These are phyloP conservation scores for Arthrobotrys entomopaga DNA, from an alignment of 2,329 filamentous ascomycete species.

Conservation along the genomic window DNA sequence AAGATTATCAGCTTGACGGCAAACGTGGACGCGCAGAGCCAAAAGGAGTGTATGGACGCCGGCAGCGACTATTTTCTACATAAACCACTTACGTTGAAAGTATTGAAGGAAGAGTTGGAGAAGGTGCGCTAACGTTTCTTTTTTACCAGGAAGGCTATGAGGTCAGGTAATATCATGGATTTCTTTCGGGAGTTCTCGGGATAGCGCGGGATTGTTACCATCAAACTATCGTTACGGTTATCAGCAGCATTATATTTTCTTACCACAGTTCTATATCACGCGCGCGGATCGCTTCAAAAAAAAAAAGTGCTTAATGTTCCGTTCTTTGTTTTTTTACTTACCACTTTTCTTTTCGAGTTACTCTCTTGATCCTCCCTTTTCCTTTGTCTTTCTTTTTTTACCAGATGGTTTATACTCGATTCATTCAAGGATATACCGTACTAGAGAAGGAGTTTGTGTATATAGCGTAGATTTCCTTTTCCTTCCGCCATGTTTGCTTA, in stretches of 20 bases:
- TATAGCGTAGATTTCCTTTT: conserved; percentile 15
- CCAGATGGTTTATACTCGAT: not conserved
- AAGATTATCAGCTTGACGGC: conserved; percentile 51
- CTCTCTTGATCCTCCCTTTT: not conserved
- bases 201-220: not conserved
- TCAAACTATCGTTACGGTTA: conserved; percentile 9
- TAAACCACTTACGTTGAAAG: conserved; percentile 46
- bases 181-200: conserved; percentile 30
- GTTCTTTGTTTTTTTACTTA: not conserved
- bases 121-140: conserved; percentile 5
- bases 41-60: conserved; percentile 51
- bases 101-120: conserved; percentile 40
- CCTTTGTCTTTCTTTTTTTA: not conserved
- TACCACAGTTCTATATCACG: not conserved
- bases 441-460: conserved; percentile 18
- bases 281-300: conserved; percentile 15
- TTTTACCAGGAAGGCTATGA: not conserved
- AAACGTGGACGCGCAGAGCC: conserved; percentile 44
- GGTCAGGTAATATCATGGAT: not conserved
- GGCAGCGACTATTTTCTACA: conserved; percentile 49
- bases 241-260: not conserved
- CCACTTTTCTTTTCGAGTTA: conserved; percentile 1
- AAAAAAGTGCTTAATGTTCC: conserved; percentile 35
- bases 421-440: conserved; percentile 8
- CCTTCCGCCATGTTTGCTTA: not conserved